Conservation (phyloP, 1,284 basidiomycete genomes). For the Heterobasidion annosum region DNA sequence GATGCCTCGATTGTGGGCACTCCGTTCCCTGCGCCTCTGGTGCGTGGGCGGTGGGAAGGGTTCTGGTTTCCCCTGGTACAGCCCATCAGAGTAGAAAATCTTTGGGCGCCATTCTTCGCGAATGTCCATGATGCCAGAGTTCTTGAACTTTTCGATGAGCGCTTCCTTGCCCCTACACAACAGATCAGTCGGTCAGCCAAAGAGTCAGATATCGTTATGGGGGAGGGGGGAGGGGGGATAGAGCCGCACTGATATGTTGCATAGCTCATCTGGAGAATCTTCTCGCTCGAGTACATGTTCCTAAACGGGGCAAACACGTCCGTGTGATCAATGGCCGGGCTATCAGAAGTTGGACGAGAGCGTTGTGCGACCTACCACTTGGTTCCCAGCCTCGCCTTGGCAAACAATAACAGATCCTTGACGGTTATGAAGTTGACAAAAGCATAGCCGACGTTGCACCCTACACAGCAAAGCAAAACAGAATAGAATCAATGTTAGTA, state of each 20-base stretch:
- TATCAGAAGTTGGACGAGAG: neutral
- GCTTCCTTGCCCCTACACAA: constrained; percentile 70
- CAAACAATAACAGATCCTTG: constrained; percentile 67
- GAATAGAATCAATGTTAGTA: neutral
- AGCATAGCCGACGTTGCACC: constrained; percentile 81
- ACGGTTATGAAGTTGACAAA: constrained; percentile 83
- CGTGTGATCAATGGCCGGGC: neutral
- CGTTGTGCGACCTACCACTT: constrained; percentile 48
- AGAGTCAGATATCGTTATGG: neutral
- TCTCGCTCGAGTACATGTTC: constrained; percentile 85
- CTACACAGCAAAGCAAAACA: constrained; percentile 23
- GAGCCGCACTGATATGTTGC: constrained; percentile 73
- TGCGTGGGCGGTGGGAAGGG: constrained; percentile 77
- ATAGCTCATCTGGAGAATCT: constrained; percentile 80
- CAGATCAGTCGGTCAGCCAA: neutral
- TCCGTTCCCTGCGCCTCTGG: constrained; percentile 66
- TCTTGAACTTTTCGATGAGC: constrained; percentile 79
- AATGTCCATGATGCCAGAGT: constrained; percentile 80
- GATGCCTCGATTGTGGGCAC: constrained; percentile 63
- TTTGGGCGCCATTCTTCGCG: constrained; percentile 74
- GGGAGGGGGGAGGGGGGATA: neutral
- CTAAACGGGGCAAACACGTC: constrained; percentile 23
- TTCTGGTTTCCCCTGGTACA: constrained; percentile 64
- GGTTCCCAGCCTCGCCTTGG: constrained; percentile 59
- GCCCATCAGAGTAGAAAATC: constrained; percentile 74